Base-by-base conservation (phyloP, 805 yeast species). In the Cyberlindnera xishuangbannaensis region DNA sequence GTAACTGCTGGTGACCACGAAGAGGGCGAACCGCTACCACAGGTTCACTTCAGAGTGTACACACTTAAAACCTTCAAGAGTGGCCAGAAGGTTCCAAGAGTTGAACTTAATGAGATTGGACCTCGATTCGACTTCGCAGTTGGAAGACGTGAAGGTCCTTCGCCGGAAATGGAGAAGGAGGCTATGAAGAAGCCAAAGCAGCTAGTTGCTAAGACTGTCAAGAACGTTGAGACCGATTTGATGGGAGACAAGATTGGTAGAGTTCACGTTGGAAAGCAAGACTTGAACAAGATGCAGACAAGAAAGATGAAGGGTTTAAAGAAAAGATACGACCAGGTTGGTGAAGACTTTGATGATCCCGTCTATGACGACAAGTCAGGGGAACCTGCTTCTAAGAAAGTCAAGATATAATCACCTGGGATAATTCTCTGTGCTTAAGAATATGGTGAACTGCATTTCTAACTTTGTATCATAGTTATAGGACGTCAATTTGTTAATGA, bases 261-360 rank as follows among this genome's bases (percentile, higher is more conserved):
- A 64, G 78, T 92, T 52, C 98, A 92, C 58, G 83, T 92, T 62
- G 97, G 96, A 63, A 79, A 79, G 59, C 98, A 92, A 69, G 97
- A 92, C 59, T 69, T 92, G 59, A 70, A 74, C 55, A 80, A 80
- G 59, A 61, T 92, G 57, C 98, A 92, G 65, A 90, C 98, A 6
- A 78, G 98, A 65, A 92, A 92, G 77, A 86, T 92, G 96, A 92
- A 92, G 72, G 98, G 98, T 59, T 71, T 92, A 55, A 92, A 92
- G 66, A 71, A 83, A 36, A 76, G 73, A 58, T 88, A 71, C 50
- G 96, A 88, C 57, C 95, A 85, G 62, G 64, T 59, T 14, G 64
- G 58, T 28, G 69, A 62, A 18, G 76, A 73, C 26, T 39, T 39
- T 28, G 80, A 70, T 32, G 76, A 67, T 29, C 76, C 66, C 26